Evolutionary conservation across 2,329 filamentous ascomycete species (phyloP), one percentile per base, ranked within the genome.

Genomic region (Aschersonia sp.): DNA sequence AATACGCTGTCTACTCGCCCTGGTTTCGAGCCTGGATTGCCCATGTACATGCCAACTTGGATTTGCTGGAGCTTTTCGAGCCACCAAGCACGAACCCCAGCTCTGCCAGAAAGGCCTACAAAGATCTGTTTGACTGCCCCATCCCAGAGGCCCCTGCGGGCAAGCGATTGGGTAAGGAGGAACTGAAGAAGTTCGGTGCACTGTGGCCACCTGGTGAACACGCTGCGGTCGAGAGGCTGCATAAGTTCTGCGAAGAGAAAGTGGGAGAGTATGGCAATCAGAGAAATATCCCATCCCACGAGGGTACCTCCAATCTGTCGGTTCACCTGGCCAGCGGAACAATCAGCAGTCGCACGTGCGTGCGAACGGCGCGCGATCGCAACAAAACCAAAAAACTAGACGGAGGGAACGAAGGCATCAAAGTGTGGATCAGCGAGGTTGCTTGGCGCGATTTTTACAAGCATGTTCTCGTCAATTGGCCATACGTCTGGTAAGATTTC

Each of bases 381-480:
- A 85, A 86, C 56, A 77, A 68, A 30, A 75, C 74, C 1, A 77
- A 75, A 59, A 76, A 78, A 49, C 71, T 94, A 2, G 77, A 87
- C 50, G 76, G 69, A 1, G 83, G 83, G 0, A 72, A 74, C 22
- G 64, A 76, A 12, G 85, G 84, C 0, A 81, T 85, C 48, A 69
- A 74, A 45, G 70, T 72, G 0, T 94, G 86, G 86, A 87, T 92
- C 52, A 81, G 81, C 47, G 87, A 94, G 62, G 72, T 94, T 4
- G 87, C 85, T 0, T 92, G 87, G 87, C 72, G 87, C 11, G 87
- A 94, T 57, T 94, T 94, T 58, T 94, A 94, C 66, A 87, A 82
- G 57, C 85, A 92, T 59, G 84, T 95, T 4, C 66, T 95, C 5
- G 84, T 81, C 0, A 69, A 89, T 50, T 94, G 87, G 86, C 89